Evolutionary conservation across 805 yeast species (phyloP).

Genomic region (Henningerozyma blattae): DNA sequence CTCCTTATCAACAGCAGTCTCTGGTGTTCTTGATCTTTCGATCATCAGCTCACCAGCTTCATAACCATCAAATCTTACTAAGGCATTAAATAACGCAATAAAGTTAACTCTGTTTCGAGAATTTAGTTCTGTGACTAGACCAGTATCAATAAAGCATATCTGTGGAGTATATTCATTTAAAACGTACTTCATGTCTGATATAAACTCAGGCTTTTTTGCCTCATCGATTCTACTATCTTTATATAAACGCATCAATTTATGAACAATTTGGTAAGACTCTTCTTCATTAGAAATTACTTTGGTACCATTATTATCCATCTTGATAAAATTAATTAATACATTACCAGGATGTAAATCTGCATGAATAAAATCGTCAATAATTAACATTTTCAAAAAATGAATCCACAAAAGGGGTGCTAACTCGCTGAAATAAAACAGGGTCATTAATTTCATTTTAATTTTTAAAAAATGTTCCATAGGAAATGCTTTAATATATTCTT

Average conservation of each 20-base stretch:
- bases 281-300: conserved; percentile 18
- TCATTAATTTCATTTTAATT: conserved; percentile 23
- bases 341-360: conserved; percentile 98
- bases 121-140: conserved; percentile 82
- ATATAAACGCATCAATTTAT: conserved; percentile 7
- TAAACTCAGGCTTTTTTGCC: conserved; percentile 5
- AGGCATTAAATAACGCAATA: conserved; percentile 75
- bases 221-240: conserved; percentile 4
- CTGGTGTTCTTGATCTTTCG: conserved; percentile 90
- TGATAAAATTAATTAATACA: conserved; percentile 63
- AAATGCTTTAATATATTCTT: conserved; percentile 73
- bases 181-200: conserved; percentile 33
- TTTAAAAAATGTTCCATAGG: conserved; percentile 65
- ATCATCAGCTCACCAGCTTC: conserved; percentile 92
- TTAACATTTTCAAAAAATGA: conserved; percentile 87
- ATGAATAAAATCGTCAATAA: conserved; percentile 87
- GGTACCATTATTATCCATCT: conserved; percentile 27
- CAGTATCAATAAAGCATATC: conserved; percentile 84
- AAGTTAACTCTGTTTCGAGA: conserved; percentile 70
- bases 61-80: conserved; percentile 88
- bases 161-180: conserved; percentile 69
- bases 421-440: no score
- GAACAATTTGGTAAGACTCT: conserved; percentile 12
- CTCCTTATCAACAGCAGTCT: conserved; percentile 74
- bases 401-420: no score